These are phyloP conservation scores for Xylaria palmicola DNA, from an alignment of 495 filamentous ascomycete species.

Conservation along the genomic window DNA sequence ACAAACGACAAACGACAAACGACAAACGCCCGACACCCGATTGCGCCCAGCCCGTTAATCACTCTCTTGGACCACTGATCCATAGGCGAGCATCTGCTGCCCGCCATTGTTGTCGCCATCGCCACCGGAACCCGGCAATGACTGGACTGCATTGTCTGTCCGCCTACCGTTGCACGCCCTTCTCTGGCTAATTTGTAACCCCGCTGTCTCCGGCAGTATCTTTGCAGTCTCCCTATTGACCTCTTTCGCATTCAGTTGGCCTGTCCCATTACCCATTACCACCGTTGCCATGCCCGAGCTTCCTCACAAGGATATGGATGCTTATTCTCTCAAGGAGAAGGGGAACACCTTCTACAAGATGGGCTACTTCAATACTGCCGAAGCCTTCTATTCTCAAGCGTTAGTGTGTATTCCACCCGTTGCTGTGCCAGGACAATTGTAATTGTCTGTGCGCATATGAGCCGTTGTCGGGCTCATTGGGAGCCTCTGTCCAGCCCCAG, in stretches of 20 bases:
- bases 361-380: constrained; percentile 72
- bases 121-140: background rate
- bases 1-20: too few species aligned
- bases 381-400: constrained; percentile 83
- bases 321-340: constrained; percentile 54
- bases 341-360: constrained; percentile 64
- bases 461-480: background rate
- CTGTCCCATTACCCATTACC: background rate
- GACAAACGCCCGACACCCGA: background rate
- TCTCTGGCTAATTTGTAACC: background rate
- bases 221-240: too few species aligned
- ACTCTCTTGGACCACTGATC: background rate
- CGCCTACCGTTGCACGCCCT: background rate
- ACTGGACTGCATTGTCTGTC: background rate
- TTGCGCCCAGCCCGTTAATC: background rate
- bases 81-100: background rate
- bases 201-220: too few species aligned
- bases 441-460: background rate
- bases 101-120: background rate
- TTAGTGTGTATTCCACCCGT: constrained; percentile 40
- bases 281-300: constrained; percentile 25
- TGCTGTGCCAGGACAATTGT: background rate
- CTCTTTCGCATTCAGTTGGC: background rate
- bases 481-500: background rate
- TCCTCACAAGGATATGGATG: background rate